Conservation (phyloP, 2,329 filamentous ascomycete species). For the Fusarium nodosum region DNA sequence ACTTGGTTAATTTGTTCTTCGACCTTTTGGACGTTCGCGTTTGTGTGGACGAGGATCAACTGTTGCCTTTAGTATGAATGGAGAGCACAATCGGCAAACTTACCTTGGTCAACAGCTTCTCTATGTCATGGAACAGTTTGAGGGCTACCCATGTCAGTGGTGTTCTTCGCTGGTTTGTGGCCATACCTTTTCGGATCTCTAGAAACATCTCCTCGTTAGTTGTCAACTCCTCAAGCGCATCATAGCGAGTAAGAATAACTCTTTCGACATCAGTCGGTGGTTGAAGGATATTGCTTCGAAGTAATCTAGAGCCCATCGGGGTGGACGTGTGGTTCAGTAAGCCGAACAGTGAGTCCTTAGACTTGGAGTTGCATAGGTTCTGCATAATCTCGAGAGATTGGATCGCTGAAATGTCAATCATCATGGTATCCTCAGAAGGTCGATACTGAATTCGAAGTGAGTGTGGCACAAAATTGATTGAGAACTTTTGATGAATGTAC, state of each 20-base stretch:
- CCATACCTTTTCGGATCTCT: slow-evolving; percentile 76
- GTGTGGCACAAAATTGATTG: slow-evolving; percentile 78
- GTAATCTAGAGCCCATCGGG: slow-evolving; percentile 86
- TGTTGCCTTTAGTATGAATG: slow-evolving; percentile 51
- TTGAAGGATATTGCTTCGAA: slow-evolving; percentile 89
- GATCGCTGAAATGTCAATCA: slow-evolving; percentile 92
- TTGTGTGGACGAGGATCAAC: slow-evolving; percentile 81
- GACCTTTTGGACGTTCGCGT: slow-evolving; percentile 74
- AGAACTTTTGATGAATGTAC: slow-evolving; percentile 80
- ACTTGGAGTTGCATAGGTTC: slow-evolving; percentile 82
- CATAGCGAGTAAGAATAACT: slow-evolving; percentile 79
- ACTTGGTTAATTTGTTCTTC: slow-evolving; percentile 90
- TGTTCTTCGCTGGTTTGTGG: rapidly evolving
- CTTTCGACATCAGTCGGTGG: slow-evolving; percentile 78
- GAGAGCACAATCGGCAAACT: neutral
- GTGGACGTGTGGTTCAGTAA: slow-evolving; percentile 87
- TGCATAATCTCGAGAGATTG: slow-evolving; percentile 90
- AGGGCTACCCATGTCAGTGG: slow-evolving; percentile 64
- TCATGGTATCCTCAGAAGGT: slow-evolving; percentile 92
- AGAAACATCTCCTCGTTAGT: slow-evolving; percentile 88
- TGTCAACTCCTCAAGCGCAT: slow-evolving; percentile 85
- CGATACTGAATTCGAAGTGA: slow-evolving; percentile 89
- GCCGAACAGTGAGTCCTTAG: slow-evolving; percentile 85
- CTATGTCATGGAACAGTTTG: slow-evolving; percentile 81
- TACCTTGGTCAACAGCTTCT: slow-evolving; percentile 82